phyloP scores from a whole-genome alignment of 225 moss, liverwort and hornwort genomes.

The Takakia lepidozioides region DNA sequence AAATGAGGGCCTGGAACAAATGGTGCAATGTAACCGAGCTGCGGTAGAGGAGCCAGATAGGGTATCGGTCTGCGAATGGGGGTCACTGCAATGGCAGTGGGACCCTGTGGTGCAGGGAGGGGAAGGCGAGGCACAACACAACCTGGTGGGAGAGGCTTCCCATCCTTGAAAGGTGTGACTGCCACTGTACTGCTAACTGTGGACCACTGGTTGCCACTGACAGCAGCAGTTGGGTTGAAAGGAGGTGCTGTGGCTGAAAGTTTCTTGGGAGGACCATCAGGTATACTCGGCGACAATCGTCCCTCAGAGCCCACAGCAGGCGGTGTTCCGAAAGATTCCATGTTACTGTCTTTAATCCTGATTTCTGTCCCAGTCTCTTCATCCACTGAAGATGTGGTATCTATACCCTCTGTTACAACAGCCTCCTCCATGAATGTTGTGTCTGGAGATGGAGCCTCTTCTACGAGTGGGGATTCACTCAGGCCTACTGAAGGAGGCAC shows the following conservation, averaged over 20 bases:
- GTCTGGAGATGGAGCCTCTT: too few species aligned
- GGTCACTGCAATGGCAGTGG: conserved; percentile 9
- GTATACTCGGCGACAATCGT: conserved; percentile 12
- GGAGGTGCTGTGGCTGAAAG: conserved; percentile 47
- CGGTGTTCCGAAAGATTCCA: conserved; percentile 6
- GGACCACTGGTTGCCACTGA: conserved; percentile 7
- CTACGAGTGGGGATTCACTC: too few species aligned
- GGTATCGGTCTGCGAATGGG: conserved; percentile 33
- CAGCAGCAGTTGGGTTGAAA: conserved; percentile 30
- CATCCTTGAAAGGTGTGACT: conserved; percentile 50
- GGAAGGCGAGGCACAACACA: too few species aligned
- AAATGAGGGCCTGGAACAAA: conserved; percentile 13
- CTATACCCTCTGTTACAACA: too few species aligned
- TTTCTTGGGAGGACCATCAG: conserved; percentile 20
- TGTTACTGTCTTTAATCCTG: conserved; percentile 23
- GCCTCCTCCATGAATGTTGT: too few species aligned
- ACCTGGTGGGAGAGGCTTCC: conserved; percentile 27
- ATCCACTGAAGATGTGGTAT: too few species aligned
- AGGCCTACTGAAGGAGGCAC: too few species aligned
- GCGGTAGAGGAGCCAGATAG: conserved; percentile 32
- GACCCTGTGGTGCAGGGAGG: neutral
- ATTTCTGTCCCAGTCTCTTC: neutral
- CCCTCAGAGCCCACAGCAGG: conserved; percentile 5
- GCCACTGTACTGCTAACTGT: conserved; percentile 23
- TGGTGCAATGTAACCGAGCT: conserved; percentile 10